These are phyloP conservation scores for Suillus subalutaceus DNA, from an alignment of 768 basidiomycete species.

Conservation along the genomic window DNA sequence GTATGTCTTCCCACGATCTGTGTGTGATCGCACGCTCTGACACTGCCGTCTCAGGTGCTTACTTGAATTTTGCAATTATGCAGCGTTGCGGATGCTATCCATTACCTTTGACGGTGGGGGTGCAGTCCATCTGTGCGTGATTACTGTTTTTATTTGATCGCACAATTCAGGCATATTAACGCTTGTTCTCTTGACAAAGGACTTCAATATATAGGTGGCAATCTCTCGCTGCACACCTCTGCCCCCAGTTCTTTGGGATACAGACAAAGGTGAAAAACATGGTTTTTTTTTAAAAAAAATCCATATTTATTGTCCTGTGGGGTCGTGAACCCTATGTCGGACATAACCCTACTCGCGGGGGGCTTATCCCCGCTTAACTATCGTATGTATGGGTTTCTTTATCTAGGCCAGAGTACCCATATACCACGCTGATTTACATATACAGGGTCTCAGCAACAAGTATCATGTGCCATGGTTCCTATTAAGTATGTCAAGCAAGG, in stretches of 20 bases:
- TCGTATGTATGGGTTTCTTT: not conserved
- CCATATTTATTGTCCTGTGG: too few species aligned
- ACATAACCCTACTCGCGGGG: too few species aligned
- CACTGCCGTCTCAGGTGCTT: not conserved
- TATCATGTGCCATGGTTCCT: not conserved
- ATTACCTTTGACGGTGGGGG: conserved; percentile 5
- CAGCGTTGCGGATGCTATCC: not conserved
- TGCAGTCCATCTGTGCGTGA: conserved; percentile 4
- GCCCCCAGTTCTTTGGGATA: conserved; percentile 1
- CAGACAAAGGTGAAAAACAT: not conserved
- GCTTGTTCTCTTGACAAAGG: not conserved
- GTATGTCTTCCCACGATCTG: not conserved
- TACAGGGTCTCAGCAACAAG: not conserved
- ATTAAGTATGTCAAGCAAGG: not conserved
- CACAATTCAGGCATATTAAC: not conserved
- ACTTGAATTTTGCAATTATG: not conserved
- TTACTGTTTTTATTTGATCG: not conserved
- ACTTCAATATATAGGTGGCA: not conserved
- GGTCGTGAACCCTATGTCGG: too few species aligned
- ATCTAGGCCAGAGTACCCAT: not conserved
- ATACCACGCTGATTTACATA: not conserved
- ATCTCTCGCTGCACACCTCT: conserved; percentile 5
- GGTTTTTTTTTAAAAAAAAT: too few species aligned
- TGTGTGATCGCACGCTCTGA: not conserved
- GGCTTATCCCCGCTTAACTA: too few species aligned